Conservation (phyloP, 164 flowering plant genomes). For the Berberis thunbergii region DNA sequence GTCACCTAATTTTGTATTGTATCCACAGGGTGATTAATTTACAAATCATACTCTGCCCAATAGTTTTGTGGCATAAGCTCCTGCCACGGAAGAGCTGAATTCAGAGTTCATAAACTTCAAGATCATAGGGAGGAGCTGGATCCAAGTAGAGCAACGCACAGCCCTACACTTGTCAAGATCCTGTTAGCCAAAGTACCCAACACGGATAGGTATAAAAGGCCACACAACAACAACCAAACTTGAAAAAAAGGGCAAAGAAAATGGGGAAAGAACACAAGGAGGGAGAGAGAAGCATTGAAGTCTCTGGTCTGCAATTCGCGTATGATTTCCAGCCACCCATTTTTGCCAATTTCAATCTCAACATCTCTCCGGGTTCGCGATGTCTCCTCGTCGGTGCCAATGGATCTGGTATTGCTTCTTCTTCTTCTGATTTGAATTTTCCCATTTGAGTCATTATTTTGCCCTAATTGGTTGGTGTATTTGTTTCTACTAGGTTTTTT, state of each 20-base stretch:
- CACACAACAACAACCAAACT: background rate
- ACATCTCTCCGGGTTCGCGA: constrained; percentile 71
- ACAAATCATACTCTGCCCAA: too few relatives aligned
- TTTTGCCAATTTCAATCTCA: constrained; percentile 63
- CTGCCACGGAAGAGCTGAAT: too few relatives aligned
- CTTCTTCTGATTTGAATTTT: background rate
- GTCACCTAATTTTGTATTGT: too few relatives aligned
- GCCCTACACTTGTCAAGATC: too few relatives aligned
- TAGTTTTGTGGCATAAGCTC: too few relatives aligned
- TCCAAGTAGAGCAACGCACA: too few relatives aligned
- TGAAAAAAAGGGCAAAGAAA: background rate
- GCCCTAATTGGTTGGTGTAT: background rate
- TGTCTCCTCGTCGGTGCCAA: constrained; percentile 97
- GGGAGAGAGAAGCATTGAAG: constrained; percentile 33
- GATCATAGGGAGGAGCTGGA: too few relatives aligned
- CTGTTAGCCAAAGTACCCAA: too few relatives aligned
- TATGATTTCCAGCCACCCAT: constrained; percentile 56
- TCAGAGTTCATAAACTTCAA: too few relatives aligned
- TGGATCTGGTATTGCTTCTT: constrained; percentile 60
- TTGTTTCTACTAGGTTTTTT: too few relatives aligned
- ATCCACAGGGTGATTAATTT: too few relatives aligned
- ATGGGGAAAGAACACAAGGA: constrained; percentile 7
- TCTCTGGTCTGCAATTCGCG: constrained; percentile 70
- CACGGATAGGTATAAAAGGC: constrained; percentile 1
- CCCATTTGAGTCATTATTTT: background rate